Percentiles rank a stretch among this genome's conserved stretches.
These are phyloP conservation scores for Chaetomium tenue DNA, from an alignment of 495 filamentous ascomycete genomes.

Conservation along the genomic window DNA sequence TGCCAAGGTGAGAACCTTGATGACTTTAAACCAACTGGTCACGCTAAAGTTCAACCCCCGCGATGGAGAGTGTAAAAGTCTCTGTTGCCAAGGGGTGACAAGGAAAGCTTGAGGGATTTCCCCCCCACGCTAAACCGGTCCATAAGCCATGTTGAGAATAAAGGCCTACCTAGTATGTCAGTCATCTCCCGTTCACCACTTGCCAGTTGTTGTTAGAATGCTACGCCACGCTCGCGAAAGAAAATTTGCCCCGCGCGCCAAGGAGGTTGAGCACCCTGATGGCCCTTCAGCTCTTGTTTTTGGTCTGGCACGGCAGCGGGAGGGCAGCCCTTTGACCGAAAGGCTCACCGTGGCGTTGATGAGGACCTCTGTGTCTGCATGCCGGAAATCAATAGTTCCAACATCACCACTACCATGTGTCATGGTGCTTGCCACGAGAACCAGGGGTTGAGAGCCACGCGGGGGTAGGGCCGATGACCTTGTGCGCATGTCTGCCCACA, in stretches of 20 bases:
- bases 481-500: not conserved
- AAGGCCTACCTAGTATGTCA: not conserved
- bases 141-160: not conserved
- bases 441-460: not conserved
- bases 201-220: not conserved
- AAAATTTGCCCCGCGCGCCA: not conserved
- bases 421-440: not conserved
- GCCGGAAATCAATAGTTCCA: not conserved
- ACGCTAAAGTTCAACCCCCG: not conserved
- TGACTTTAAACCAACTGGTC: not conserved
- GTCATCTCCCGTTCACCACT: not conserved
- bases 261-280: slow-evolving; percentile 4
- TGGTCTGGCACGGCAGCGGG: not conserved
- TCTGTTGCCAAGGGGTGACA: not conserved
- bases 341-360: not conserved
- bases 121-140: not conserved
- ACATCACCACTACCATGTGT: not conserved
- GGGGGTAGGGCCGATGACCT: not conserved
- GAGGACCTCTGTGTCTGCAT: slow-evolving; percentile 6
- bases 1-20: slow-evolving; percentile 9
- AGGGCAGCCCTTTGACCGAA: not conserved
- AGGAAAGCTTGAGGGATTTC: not conserved
- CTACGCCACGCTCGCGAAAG: not conserved
- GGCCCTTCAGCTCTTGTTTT: not conserved
- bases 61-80: not conserved